Conservation (phyloP, 1,139 yeast species). For the Debaryomyces robertsiae region DNA sequence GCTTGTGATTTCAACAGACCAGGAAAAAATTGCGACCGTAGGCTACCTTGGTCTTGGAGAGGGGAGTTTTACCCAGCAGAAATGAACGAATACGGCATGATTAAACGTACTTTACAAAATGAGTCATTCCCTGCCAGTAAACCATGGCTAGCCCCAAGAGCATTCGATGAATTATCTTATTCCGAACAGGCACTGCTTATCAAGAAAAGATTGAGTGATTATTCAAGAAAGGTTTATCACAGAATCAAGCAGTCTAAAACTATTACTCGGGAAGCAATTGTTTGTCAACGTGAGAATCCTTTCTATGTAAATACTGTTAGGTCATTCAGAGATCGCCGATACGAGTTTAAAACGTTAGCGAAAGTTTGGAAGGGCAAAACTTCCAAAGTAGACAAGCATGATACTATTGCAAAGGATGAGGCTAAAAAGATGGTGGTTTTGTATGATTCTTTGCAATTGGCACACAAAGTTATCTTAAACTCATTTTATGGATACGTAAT, state of each 20-base stretch:
- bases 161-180: constrained; percentile 75
- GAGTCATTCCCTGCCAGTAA: constrained; percentile 73
- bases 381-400: constrained; percentile 52
- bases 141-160: constrained; percentile 56
- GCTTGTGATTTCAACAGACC: constrained; percentile 97
- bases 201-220: constrained; percentile 80
- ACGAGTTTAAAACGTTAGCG: constrained; percentile 91
- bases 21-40: constrained; percentile 88
- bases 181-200: constrained; percentile 76
- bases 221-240: constrained; percentile 83
- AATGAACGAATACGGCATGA: constrained; percentile 88
- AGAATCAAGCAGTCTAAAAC: constrained; percentile 80
- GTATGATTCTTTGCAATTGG: constrained; percentile 93
- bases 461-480: constrained; percentile 94
- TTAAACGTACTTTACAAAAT: constrained; percentile 77
- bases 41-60: constrained; percentile 97
- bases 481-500: constrained; percentile 98
- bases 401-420: constrained; percentile 68
- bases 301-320: constrained; percentile 95
- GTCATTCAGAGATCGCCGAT: constrained; percentile 92
- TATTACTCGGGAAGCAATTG: constrained; percentile 87
- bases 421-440: constrained; percentile 92
- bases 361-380: constrained; percentile 92
- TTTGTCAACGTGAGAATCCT: constrained; percentile 97
- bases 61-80: constrained; percentile 94